phyloP scores from a whole-genome alignment of 805 yeast species.

The Candida ficus region DNA sequence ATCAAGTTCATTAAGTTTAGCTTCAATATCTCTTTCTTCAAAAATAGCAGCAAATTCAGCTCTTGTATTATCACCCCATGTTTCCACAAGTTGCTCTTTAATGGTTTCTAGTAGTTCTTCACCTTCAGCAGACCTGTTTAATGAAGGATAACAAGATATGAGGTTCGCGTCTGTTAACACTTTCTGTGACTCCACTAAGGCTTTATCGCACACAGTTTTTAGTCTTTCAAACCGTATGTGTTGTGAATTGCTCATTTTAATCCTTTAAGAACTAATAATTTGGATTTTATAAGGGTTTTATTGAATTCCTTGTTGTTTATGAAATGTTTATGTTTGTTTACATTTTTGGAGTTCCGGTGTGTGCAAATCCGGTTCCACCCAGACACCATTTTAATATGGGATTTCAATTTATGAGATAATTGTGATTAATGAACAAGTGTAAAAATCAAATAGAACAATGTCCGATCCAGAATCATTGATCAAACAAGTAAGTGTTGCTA shows the following conservation, averaged over 20 bases:
- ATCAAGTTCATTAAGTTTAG: conserved; percentile 39
- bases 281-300: too few species aligned
- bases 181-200: conserved; percentile 47
- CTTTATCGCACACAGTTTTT: conserved; percentile 41
- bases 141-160: conserved; percentile 45
- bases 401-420: neutral
- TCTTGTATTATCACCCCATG: conserved; percentile 38
- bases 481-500: conserved; percentile 27
- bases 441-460: conserved; percentile 2
- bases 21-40: conserved; percentile 37
- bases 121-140: conserved; percentile 38
- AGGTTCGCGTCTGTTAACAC: conserved; percentile 44
- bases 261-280: too few species aligned
- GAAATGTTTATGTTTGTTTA: neutral
- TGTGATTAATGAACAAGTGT: too few species aligned
- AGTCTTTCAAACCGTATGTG: conserved; percentile 42
- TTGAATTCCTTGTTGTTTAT: too few species aligned
- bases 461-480: conserved; percentile 30
- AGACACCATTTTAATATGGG: neutral
- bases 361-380: neutral
- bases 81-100: conserved; percentile 39
- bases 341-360: neutral
- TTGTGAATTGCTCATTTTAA: conserved; percentile 9
- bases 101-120: conserved; percentile 38
- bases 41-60: conserved; percentile 48